Conservation (phyloP, 768 basidiomycete species). For the Trametes cubensis region DNA sequence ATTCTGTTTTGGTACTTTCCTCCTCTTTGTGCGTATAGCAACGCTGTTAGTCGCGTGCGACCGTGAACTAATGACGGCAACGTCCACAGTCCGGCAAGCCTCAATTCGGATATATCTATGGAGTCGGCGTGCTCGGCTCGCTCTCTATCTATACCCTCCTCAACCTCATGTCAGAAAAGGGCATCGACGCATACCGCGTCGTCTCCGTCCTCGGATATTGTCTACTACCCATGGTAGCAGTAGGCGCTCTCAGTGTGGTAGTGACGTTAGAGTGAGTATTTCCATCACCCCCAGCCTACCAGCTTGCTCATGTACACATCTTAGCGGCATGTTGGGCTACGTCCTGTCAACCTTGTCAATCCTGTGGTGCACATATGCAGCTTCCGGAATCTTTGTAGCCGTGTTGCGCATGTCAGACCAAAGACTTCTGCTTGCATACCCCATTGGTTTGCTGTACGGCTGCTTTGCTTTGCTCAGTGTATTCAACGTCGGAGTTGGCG, state of each 20-base stretch:
- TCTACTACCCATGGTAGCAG: conserved; percentile 93
- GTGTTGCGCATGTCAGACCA: conserved; percentile 96
- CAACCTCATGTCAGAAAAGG: conserved; percentile 94
- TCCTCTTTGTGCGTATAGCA: conserved; percentile 75
- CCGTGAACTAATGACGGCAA: not conserved
- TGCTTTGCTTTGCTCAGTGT: conserved; percentile 93
- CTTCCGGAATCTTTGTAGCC: conserved; percentile 93
- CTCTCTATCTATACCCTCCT: conserved; percentile 91
- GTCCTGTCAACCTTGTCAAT: conserved; percentile 80
- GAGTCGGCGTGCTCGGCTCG: conserved; percentile 93
- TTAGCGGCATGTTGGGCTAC: conserved; percentile 84
- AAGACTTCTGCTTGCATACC: conserved; percentile 93
- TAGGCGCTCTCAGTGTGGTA: conserved; percentile 86
- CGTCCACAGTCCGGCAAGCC: conserved; percentile 86
- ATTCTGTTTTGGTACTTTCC: conserved; percentile 90
- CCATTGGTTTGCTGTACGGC: conserved; percentile 90
- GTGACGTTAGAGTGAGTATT: conserved; percentile 81
- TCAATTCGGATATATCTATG: conserved; percentile 98
- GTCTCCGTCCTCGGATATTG: conserved; percentile 97
- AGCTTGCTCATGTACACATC: conserved; percentile 12
- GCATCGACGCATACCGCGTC: conserved; percentile 93
- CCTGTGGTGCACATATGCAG: conserved; percentile 96
- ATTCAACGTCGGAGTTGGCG: conserved; percentile 61
- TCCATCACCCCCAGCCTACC: not conserved
- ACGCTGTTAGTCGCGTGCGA: not conserved